phyloP scores from a whole-genome alignment of 75 land plant species.

The Selaginella moellendorffii region DNA sequence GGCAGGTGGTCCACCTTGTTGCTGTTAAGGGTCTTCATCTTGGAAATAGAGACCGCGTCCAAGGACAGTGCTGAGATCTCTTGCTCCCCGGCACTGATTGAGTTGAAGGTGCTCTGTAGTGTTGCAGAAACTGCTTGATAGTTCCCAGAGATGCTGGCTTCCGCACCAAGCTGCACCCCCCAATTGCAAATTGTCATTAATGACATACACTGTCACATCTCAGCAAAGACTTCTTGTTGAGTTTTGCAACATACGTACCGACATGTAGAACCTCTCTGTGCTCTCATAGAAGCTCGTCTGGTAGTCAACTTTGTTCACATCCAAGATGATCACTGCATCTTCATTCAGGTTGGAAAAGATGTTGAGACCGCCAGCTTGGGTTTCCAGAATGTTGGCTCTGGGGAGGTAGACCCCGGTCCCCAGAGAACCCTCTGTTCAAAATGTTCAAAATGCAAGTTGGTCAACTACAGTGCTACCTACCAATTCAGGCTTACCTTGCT shows the following conservation, averaged over 20 bases:
- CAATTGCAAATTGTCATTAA: neutral
- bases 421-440: too few species aligned
- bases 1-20: neutral
- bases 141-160: neutral
- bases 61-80: neutral
- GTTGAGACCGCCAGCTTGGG: neutral
- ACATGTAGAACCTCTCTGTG: neutral
- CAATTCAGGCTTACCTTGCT: too few species aligned
- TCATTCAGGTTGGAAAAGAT: neutral
- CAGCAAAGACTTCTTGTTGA: neutral
- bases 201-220: neutral
- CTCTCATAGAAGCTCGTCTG: conserved; percentile 1
- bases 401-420: neutral
- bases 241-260: neutral
- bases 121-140: neutral
- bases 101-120: neutral
- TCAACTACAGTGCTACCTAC: too few species aligned
- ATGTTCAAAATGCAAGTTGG: too few species aligned
- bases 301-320: neutral
- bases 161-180: neutral
- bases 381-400: neutral
- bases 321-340: neutral
- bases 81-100: neutral
- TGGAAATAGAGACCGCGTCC: neutral
- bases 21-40: neutral